Evolutionary conservation across 192 early-diverging fungal species (phyloP).

Genomic region (Helicostylum pulchrum): DNA sequence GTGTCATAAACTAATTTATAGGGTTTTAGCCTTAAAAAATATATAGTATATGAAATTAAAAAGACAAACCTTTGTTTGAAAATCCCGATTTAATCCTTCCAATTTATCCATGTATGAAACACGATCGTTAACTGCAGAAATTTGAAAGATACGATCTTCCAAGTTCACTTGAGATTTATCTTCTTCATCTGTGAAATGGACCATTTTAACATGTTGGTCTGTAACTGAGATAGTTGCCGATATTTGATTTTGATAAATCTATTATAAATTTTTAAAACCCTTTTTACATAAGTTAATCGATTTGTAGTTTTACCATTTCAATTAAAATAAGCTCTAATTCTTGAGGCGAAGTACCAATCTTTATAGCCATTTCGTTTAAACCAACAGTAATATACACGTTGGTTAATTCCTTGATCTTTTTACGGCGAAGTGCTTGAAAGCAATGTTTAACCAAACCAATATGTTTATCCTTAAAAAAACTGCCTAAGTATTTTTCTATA

Average conservation of each 20-base stretch:
- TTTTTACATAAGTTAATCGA: not conserved
- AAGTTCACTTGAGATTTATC: constrained; percentile 40
- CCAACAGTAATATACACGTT: constrained; percentile 77
- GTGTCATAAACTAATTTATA: constrained; percentile 19
- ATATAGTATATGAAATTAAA: not conserved
- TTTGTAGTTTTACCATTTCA: constrained; percentile 48
- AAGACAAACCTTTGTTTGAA: constrained; percentile 39
- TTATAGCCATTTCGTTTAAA: constrained; percentile 63
- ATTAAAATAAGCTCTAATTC: constrained; percentile 55
- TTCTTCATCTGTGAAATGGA: constrained; percentile 65
- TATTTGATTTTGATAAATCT: constrained; percentile 50
- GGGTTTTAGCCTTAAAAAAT: no score
- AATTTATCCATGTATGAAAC: constrained; percentile 43
- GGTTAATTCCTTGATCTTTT: constrained; percentile 69
- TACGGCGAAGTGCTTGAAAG: constrained; percentile 40
- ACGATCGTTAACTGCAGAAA: constrained; percentile 27
- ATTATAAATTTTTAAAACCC: not conserved
- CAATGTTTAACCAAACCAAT: constrained; percentile 61
- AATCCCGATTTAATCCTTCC: constrained; percentile 47
- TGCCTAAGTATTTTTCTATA: not conserved
- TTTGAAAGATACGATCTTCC: constrained; percentile 42
- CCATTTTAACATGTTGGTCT: constrained; percentile 55
- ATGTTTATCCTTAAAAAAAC: constrained; percentile 55
- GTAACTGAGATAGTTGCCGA: constrained; percentile 48
- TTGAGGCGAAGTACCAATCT: constrained; percentile 41